Evolutionary conservation across 179 eudicot genomes (phyloP).

Genomic region (Patellifolia procumbens): DNA sequence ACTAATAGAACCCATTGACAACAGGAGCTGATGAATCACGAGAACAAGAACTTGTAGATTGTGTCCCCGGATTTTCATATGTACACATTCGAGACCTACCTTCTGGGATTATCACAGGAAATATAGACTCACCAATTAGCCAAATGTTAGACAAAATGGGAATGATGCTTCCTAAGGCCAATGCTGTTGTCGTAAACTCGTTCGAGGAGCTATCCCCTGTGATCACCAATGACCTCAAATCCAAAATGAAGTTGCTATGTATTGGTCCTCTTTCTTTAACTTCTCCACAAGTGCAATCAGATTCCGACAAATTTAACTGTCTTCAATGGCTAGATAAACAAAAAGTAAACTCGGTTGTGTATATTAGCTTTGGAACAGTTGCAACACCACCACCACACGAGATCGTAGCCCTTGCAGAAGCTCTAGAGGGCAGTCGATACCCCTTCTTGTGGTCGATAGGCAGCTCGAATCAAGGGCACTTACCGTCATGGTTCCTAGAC

Average conservation of each 20-base stretch:
- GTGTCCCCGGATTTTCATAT: slow-evolving; percentile 41
- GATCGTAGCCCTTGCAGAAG: slow-evolving; percentile 34
- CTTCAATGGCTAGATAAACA: slow-evolving; percentile 33
- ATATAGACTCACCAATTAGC: slow-evolving; percentile 20
- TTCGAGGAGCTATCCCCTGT: slow-evolving; percentile 25
- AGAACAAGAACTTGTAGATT: slow-evolving; percentile 27
- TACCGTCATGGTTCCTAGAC: slow-evolving; percentile 22
- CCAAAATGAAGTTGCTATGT: slow-evolving; percentile 27
- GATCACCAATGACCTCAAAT: slow-evolving; percentile 30
- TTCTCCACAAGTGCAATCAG: slow-evolving; percentile 13
- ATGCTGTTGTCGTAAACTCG: slow-evolving; percentile 26
- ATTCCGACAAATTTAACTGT: slow-evolving; percentile 24
- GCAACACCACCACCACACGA: slow-evolving; percentile 28
- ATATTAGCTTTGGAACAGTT: slow-evolving; percentile 37
- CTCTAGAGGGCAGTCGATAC: slow-evolving; percentile 11
- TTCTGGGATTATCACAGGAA: slow-evolving; percentile 21
- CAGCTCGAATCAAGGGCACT: neutral
- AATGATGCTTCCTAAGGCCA: slow-evolving; percentile 23
- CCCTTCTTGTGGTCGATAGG: slow-evolving; percentile 37
- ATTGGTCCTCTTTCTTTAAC: slow-evolving; percentile 35
- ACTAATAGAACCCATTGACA: no score
- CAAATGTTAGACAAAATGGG: slow-evolving; percentile 34
- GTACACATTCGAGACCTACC: slow-evolving; percentile 29
- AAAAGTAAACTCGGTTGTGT: slow-evolving; percentile 10
- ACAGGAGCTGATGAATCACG: slow-evolving; percentile 24